Evolutionary conservation across 805 yeast genomes (phyloP).

Genomic region (Suhomyces kilbournensis): DNA sequence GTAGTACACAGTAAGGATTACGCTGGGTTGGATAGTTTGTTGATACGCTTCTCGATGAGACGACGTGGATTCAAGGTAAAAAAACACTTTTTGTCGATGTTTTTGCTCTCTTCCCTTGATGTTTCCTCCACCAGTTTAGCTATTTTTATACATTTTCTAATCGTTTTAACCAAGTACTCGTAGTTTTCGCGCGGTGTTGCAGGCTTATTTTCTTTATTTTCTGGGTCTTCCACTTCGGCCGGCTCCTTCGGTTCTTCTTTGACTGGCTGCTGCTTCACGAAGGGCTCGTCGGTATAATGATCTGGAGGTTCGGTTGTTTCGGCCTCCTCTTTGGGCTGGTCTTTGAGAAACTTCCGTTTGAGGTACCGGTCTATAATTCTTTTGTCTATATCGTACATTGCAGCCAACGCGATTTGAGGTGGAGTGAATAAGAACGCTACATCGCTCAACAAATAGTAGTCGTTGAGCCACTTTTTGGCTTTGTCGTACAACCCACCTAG

Average conservation of each 20-base stretch:
- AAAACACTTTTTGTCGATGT: constrained; percentile 61
- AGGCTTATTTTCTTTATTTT: constrained; percentile 10
- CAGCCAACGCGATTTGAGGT: constrained; percentile 92
- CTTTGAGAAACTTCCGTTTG: constrained; percentile 52
- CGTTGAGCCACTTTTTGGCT: constrained; percentile 63
- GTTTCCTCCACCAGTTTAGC: constrained; percentile 46
- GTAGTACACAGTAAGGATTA: background rate
- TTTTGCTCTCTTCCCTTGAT: constrained; percentile 58
- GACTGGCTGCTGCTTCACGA: constrained; percentile 13
- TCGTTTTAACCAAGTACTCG: constrained; percentile 43
- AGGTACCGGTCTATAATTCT: constrained; percentile 65
- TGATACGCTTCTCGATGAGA: constrained; percentile 44
- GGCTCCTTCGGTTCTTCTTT: constrained; percentile 11
- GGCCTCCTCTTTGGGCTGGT: constrained; percentile 1
- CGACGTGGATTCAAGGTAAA: constrained; percentile 59
- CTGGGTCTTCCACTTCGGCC: constrained; percentile 9
- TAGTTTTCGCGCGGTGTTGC: constrained; percentile 27
- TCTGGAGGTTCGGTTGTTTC: constrained; percentile 4
- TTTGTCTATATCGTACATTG: constrained; percentile 65
- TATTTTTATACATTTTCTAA: constrained; percentile 47
- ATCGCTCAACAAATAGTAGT: constrained; percentile 67
- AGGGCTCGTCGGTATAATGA: background rate
- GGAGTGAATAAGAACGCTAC: constrained; percentile 80
- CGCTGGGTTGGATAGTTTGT: constrained; percentile 14
- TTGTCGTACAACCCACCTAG: constrained; percentile 69